phyloP scores from a whole-genome alignment of 225 moss, liverwort and hornwort genomes.

The Marchantia polymorpha region DNA sequence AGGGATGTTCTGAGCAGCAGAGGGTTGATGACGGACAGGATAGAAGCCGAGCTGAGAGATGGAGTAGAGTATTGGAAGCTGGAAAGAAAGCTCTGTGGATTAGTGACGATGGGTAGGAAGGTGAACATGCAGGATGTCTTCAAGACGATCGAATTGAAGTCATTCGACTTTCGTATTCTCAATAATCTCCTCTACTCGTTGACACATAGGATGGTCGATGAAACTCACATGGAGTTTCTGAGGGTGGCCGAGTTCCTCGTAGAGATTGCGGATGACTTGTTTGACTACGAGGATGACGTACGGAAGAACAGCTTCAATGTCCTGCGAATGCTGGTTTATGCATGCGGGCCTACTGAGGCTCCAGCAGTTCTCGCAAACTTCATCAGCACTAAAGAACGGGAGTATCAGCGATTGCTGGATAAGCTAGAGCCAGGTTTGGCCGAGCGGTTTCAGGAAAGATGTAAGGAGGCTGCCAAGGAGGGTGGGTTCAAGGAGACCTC shows the following conservation, averaged over 20 bases:
- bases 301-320: slow-evolving; percentile 76
- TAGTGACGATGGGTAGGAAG: slow-evolving; percentile 38
- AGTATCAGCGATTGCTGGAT: slow-evolving; percentile 56
- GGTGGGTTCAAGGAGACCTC: slow-evolving; percentile 69
- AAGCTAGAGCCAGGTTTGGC: slow-evolving; percentile 55
- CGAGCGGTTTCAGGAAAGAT: slow-evolving; percentile 55
- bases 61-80: slow-evolving; percentile 88
- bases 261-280: slow-evolving; percentile 88
- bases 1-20: slow-evolving; percentile 43
- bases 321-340: slow-evolving; percentile 59
- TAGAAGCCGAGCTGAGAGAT: slow-evolving; percentile 68
- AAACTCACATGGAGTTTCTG: slow-evolving; percentile 67
- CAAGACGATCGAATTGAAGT: slow-evolving; percentile 69
- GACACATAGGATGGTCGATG: slow-evolving; percentile 47
- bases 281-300: slow-evolving; percentile 69
- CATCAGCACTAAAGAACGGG: slow-evolving; percentile 64
- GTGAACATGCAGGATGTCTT: slow-evolving; percentile 66
- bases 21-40: slow-evolving; percentile 70
- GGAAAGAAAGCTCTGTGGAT: slow-evolving; percentile 69
- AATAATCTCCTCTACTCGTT: slow-evolving; percentile 76
- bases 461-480: slow-evolving; percentile 87
- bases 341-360: slow-evolving; percentile 58
- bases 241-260: slow-evolving; percentile 76
- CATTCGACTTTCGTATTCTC: slow-evolving; percentile 91
- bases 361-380: slow-evolving; percentile 65